These are phyloP conservation scores for Citropsis articulata DNA, from an alignment of 345 rosid genomes.

Conservation along the genomic window DNA sequence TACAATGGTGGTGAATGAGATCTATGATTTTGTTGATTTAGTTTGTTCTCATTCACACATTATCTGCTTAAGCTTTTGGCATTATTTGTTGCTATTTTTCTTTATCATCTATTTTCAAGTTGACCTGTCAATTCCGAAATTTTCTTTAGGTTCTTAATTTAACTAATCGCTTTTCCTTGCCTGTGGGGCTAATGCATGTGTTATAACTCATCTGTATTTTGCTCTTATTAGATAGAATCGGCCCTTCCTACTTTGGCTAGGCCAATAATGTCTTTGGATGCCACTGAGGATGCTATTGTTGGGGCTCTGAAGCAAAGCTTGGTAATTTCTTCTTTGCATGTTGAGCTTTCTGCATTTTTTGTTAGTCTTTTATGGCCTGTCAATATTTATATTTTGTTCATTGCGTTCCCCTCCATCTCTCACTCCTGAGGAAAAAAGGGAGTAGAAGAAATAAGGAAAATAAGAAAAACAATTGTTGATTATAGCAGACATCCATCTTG, in stretches of 20 bases:
- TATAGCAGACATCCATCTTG: not conserved
- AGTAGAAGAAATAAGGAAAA: not conserved
- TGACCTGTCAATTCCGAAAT: not conserved
- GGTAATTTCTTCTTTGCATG: constrained; percentile 44
- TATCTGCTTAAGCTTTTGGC: constrained; percentile 12
- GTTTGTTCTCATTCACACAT: not conserved
- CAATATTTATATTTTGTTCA: not conserved
- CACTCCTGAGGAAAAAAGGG: not conserved
- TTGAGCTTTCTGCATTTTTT: not conserved
- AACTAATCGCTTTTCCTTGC: constrained; percentile 4
- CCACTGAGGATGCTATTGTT: constrained; percentile 93
- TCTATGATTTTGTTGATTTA: not conserved
- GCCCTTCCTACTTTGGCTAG: constrained; percentile 82
- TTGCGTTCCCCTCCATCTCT: not conserved
- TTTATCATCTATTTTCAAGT: not conserved
- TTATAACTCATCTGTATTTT: constrained; percentile 16
- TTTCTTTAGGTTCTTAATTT: not conserved
- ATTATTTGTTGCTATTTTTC: not conserved
- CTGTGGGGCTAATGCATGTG: not conserved
- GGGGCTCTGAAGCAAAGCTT: constrained; percentile 88
- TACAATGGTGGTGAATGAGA: not conserved
- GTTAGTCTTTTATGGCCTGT: not conserved
- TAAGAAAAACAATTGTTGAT: not conserved
- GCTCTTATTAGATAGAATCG: constrained; percentile 71
- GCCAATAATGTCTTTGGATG: constrained; percentile 98